These are phyloP conservation scores for Panicum miliaceum DNA, from an alignment of 176 grass and related monocot genomes.

Conservation along the genomic window DNA sequence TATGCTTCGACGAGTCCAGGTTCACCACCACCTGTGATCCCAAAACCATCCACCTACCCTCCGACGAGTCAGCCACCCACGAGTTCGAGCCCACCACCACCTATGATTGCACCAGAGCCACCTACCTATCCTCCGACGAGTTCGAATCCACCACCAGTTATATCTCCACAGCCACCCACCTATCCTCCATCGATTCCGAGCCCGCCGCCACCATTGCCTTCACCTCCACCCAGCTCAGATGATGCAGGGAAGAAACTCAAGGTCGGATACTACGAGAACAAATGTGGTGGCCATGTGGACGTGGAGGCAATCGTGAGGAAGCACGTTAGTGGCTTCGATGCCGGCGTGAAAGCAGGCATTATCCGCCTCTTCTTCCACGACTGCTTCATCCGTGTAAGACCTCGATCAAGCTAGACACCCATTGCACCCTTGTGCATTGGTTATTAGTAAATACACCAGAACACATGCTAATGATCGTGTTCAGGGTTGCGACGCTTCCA, in stretches of 20 bases:
- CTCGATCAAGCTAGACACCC: background rate
- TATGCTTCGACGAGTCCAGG: background rate
- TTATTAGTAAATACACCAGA: too few relatives aligned
- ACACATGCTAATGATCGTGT: background rate
- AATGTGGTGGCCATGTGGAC: background rate
- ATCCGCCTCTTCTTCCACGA: slow-evolving; percentile 27
- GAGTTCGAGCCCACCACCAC: background rate
- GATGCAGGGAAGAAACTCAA: background rate
- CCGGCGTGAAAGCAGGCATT: background rate
- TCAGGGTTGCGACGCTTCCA: slow-evolving; percentile 49
- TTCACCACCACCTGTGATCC: background rate
- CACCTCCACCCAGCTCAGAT: background rate
- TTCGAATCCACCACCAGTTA: background rate
- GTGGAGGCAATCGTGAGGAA: background rate
- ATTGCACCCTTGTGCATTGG: too few relatives aligned
- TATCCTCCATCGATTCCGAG: background rate
- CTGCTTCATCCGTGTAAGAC: slow-evolving; percentile 11
- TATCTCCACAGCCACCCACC: background rate
- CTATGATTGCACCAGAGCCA: background rate
- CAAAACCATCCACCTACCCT: background rate
- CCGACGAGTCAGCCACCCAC: too few relatives aligned
- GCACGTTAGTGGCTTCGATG: background rate
- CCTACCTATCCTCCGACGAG: background rate
- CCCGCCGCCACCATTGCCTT: background rate
- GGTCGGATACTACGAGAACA: slow-evolving; percentile 28